phyloP scores from a whole-genome alignment of 2,329 filamentous ascomycete genomes.

The Macrophomina pseudophaseolina region DNA sequence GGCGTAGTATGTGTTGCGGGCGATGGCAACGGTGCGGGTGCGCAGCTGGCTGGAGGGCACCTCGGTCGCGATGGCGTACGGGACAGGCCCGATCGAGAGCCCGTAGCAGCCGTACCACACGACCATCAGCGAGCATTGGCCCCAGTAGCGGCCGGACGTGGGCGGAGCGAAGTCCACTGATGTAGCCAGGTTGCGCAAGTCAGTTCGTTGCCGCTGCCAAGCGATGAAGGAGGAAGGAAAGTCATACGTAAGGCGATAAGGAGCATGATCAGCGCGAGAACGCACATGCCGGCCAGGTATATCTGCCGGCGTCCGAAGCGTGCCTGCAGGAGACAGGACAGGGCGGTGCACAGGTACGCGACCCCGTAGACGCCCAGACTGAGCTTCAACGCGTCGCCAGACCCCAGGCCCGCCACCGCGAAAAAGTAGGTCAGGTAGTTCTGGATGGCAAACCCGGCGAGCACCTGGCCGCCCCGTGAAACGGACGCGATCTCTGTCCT shows the following conservation, averaged over 20 bases:
- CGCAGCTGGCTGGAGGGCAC: constrained; percentile 71
- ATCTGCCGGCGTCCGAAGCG: too few species aligned
- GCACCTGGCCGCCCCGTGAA: constrained; percentile 51
- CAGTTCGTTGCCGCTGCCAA: too few species aligned
- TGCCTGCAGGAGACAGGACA: too few species aligned
- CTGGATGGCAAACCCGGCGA: constrained; percentile 41
- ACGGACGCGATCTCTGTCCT: constrained; percentile 72
- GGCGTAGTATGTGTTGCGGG: constrained; percentile 68
- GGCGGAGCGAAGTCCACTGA: constrained; percentile 59
- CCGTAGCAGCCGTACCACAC: constrained; percentile 72
- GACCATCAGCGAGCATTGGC: constrained; percentile 31
- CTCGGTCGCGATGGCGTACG: constrained; percentile 85
- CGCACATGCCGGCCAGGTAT: too few species aligned
- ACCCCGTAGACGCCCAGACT: constrained; percentile 57
- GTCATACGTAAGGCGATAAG: too few species aligned
- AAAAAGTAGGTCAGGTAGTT: too few species aligned
- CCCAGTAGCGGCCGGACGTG: neutral
- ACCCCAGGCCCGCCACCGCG: too few species aligned
- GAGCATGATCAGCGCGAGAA: too few species aligned
- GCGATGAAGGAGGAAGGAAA: too few species aligned
- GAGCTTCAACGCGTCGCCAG: constrained; percentile 50
- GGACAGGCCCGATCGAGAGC: constrained; percentile 83
- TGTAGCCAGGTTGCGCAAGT: constrained; percentile 69
- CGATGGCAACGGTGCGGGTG: too few species aligned
- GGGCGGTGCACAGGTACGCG: too few species aligned